Evolutionary conservation across 345 rosid genomes (phyloP).

Genomic region (Linum tenue): DNA sequence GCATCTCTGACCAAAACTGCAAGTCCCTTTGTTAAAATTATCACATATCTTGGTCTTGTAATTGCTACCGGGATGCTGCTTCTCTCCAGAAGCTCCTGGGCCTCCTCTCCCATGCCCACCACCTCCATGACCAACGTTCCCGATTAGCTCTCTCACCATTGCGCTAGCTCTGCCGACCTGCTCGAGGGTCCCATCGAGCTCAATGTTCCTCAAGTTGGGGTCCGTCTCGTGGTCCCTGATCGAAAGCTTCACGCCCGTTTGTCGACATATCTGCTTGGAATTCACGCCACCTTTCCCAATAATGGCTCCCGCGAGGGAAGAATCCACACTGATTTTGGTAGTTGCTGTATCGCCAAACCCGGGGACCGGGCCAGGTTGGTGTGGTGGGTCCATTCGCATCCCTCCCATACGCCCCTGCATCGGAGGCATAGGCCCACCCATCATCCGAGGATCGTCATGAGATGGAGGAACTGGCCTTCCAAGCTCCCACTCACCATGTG

Average conservation of each 20-base stretch:
- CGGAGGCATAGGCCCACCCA: constrained; percentile 16
- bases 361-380: constrained; percentile 36
- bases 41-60: constrained; percentile 80
- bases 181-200: constrained; percentile 77
- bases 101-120: constrained; percentile 15
- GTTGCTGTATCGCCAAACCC: constrained; percentile 70
- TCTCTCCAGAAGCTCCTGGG: constrained; percentile 23
- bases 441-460: constrained; percentile 37
- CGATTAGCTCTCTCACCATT: constrained; percentile 68
- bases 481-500: constrained; percentile 73
- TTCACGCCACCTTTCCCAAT: constrained; percentile 79
- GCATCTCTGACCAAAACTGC: constrained; percentile 84
- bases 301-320: constrained; percentile 75
- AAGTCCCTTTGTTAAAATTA: constrained; percentile 61
- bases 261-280: constrained; percentile 70
- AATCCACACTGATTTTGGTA: constrained; percentile 79
- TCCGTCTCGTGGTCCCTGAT: constrained; percentile 64
- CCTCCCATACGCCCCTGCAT: constrained; percentile 35
- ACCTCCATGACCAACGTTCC: constrained; percentile 31
- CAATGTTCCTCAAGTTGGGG: constrained; percentile 58
- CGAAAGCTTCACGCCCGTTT: constrained; percentile 66
- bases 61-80: constrained; percentile 41
- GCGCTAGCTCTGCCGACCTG: constrained; percentile 74
- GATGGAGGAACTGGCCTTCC: constrained; percentile 39
- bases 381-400: constrained; percentile 32